phyloP scores from a whole-genome alignment of 192 early-diverging fungal genomes.

The Backusella psychrophila region DNA sequence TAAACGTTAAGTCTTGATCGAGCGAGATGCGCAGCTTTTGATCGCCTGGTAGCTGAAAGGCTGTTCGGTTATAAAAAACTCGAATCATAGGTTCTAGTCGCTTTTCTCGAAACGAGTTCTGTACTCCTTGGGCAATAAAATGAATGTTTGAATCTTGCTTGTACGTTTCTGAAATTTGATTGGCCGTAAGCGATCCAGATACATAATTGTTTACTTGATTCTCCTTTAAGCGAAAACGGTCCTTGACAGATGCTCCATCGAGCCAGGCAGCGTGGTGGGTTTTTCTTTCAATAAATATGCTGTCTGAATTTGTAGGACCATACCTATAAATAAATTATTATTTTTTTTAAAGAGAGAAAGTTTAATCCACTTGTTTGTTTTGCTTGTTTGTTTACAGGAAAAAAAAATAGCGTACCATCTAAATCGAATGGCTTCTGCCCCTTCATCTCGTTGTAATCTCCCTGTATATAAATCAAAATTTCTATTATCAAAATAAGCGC shows the following conservation, averaged over 20 bases:
- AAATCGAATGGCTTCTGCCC: conserved; percentile 87
- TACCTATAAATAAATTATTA: conserved; percentile 19
- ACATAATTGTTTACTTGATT: conserved; percentile 87
- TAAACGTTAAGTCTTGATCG: conserved; percentile 93
- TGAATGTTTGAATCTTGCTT: conserved; percentile 71
- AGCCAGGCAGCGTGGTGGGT: conserved; percentile 59
- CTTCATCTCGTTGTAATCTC: conserved; percentile 85
- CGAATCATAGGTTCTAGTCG: conserved; percentile 80
- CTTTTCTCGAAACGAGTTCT: conserved; percentile 65
- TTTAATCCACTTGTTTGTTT: background rate
- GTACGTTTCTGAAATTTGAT: conserved; percentile 73
- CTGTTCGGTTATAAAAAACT: conserved; percentile 96
- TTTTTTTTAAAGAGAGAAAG: background rate
- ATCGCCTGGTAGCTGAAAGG: conserved; percentile 97
- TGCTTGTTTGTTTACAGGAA: background rate
- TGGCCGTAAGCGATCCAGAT: conserved; percentile 69
- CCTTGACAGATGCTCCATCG: conserved; percentile 64
- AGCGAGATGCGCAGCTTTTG: conserved; percentile 91
- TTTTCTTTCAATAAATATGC: conserved; percentile 37
- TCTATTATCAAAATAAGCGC: conserved; percentile 94
- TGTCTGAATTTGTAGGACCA: conserved; percentile 28
- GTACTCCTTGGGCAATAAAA: conserved; percentile 71
- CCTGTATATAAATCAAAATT: conserved; percentile 88
- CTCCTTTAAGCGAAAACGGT: conserved; percentile 94
- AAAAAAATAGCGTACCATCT: conserved; percentile 76